phyloP scores from a whole-genome alignment of 2,329 filamentous ascomycete genomes.

The Teratosphaeria nubilosa region DNA sequence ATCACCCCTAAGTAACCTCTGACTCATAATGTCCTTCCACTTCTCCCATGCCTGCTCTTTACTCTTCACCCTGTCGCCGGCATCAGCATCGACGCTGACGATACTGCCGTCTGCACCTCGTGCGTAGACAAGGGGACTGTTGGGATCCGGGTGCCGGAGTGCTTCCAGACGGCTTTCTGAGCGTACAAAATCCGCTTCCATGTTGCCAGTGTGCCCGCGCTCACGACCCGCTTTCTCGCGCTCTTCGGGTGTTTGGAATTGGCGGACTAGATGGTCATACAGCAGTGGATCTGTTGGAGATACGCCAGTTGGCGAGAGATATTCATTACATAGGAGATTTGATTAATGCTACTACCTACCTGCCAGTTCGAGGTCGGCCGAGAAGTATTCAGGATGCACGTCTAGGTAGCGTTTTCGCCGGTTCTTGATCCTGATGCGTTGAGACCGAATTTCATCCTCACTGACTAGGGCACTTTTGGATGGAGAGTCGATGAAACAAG shows the following conservation, averaged over 20 bases:
- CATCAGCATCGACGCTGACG: conserved; percentile 47
- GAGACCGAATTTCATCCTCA: background rate
- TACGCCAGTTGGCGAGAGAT: conserved; percentile 2
- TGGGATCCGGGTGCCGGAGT: conserved; percentile 44
- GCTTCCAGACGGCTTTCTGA: conserved; percentile 65
- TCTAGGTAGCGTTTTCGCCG: conserved; percentile 67
- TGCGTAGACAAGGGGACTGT: conserved; percentile 40
- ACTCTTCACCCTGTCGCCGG: conserved; percentile 40
- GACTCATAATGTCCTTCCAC: conserved; percentile 63
- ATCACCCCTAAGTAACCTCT: conserved; percentile 63
- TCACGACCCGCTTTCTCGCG: conserved; percentile 60
- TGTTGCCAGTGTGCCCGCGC: conserved; percentile 68
- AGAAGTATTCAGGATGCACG: conserved; percentile 62
- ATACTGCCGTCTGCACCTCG: conserved; percentile 47
- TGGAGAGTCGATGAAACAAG: background rate
- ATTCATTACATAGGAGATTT: background rate
- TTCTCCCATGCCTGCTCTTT: conserved; percentile 57
- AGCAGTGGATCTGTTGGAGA: conserved; percentile 59
- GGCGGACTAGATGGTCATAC: conserved; percentile 70
- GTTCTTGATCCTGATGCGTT: conserved; percentile 46
- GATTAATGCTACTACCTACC: conserved; percentile 28
- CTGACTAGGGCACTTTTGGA: background rate
- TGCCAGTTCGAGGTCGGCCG: conserved; percentile 50
- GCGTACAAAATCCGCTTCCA: conserved; percentile 67
- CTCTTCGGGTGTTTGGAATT: conserved; percentile 64